Conservation (phyloP, 2,329 filamentous ascomycete species). For the Fusarium transvaalense region DNA sequence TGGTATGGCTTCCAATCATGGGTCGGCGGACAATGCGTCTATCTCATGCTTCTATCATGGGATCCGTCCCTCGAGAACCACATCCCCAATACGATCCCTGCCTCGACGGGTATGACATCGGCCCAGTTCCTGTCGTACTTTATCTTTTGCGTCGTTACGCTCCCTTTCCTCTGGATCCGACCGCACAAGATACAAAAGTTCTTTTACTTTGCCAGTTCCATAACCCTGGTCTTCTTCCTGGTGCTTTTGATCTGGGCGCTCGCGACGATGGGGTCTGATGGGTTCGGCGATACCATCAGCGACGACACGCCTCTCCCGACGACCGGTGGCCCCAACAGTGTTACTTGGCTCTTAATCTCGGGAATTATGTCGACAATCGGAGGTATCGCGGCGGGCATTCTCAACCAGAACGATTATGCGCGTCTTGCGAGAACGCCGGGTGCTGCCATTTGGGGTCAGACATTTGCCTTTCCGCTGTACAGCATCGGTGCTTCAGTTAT, state of each 20-base stretch:
- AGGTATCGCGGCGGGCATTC: constrained; percentile 55
- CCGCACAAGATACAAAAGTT: constrained; percentile 59
- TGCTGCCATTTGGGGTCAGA: constrained; percentile 54
- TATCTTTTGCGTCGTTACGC: constrained; percentile 58
- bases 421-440: constrained; percentile 51
- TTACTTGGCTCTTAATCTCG: constrained; percentile 55
- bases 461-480: constrained; percentile 54
- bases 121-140: constrained; percentile 60
- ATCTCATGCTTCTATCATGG: constrained; percentile 60
- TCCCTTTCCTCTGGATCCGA: constrained; percentile 60
- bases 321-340: constrained; percentile 49
- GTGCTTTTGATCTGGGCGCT: constrained; percentile 60
- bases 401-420: constrained; percentile 57
- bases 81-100: constrained; percentile 58
- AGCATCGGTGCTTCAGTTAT: constrained; percentile 54
- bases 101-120: constrained; percentile 58
- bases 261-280: constrained; percentile 57
- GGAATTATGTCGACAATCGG: constrained; percentile 55
- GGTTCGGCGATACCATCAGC: constrained; percentile 55
- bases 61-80: constrained; percentile 58
- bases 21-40: constrained; percentile 61
- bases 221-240: constrained; percentile 58
- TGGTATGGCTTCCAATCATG: constrained; percentile 61
- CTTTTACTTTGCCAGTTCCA: constrained; percentile 56
- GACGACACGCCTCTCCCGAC: constrained; percentile 39